Conservation (phyloP, 176 grass and related monocot genomes). For the Aegilops speltoides region DNA sequence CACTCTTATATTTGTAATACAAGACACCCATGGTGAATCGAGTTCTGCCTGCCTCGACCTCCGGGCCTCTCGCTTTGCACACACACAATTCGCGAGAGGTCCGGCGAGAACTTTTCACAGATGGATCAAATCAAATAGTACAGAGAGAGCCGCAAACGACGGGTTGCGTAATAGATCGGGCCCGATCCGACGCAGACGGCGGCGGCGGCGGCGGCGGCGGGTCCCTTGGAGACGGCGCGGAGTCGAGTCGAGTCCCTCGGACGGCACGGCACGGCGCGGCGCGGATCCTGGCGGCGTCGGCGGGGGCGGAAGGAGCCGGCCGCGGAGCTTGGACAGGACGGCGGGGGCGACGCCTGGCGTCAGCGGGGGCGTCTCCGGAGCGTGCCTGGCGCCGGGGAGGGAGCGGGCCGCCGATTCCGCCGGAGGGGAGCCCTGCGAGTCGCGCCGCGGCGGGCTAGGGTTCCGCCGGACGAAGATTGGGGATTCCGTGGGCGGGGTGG, state of each 20-base stretch:
- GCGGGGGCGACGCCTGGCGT: not conserved
- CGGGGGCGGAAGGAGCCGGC: not conserved
- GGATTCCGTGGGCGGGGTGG: not conserved
- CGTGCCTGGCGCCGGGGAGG: not conserved
- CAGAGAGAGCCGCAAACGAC: not conserved
- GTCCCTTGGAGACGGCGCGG: not conserved
- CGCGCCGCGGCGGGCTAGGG: conserved; percentile 28
- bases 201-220: not conserved
- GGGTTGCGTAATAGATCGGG: not conserved
- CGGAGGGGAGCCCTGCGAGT: not conserved
- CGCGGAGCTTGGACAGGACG: not conserved
- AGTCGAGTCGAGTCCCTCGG: not conserved
- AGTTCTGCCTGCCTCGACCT: not conserved
- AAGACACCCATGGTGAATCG: conserved; percentile 48
- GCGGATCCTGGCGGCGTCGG: not conserved
- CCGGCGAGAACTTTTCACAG: not conserved
- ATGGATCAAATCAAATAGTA: conserved; percentile 3
- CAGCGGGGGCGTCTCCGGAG: not conserved
- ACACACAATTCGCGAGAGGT: conserved; percentile 1
- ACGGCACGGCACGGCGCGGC: not conserved
- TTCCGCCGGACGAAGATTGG: not conserved
- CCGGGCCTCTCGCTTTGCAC: not conserved
- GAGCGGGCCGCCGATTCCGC: not conserved
- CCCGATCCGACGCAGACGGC: conserved; percentile 23
- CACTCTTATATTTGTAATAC: conserved; percentile 73